Evolutionary conservation across 352 stramenopile species (phyloP).

Genomic region (Pythium graminicola): DNA sequence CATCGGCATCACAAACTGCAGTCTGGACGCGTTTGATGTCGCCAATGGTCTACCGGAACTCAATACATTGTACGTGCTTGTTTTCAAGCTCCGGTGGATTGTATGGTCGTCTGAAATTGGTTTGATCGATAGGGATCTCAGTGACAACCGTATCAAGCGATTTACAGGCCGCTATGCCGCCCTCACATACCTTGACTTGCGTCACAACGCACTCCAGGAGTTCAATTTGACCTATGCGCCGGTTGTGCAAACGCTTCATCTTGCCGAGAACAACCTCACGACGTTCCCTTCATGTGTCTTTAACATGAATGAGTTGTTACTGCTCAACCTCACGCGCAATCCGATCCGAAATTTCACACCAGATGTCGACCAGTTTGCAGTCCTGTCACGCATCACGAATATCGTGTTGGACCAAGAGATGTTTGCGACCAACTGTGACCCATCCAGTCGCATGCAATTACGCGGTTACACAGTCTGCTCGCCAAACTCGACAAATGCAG

Average conservation of each 20-base stretch:
- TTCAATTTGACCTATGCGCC: neutral
- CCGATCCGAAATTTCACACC: conserved; percentile 12
- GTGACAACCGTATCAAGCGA: neutral
- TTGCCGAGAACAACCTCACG: conserved; percentile 9
- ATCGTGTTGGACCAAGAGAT: conserved; percentile 10
- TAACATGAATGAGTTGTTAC: neutral
- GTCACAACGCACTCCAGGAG: conserved; percentile 1
- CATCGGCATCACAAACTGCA: neutral
- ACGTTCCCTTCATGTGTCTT: neutral
- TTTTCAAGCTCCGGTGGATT: neutral
- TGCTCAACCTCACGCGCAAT: conserved; percentile 14
- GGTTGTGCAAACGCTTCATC: neutral
- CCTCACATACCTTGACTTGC: neutral
- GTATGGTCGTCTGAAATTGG: neutral
- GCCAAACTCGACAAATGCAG: neutral
- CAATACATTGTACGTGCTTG: neutral
- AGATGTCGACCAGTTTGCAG: neutral
- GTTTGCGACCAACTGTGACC: conserved; percentile 1
- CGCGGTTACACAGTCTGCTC: neutral
- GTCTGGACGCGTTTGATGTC: neutral
- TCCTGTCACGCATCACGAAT: neutral
- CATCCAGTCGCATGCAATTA: neutral
- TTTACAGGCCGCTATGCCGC: neutral
- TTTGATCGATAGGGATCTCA: conserved; percentile 3
- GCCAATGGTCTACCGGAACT: neutral